Percentiles rank a stretch among this genome's conserved stretches.
Conservation (phyloP, 139 green algal species). For the Chlorella sp. region DNA sequence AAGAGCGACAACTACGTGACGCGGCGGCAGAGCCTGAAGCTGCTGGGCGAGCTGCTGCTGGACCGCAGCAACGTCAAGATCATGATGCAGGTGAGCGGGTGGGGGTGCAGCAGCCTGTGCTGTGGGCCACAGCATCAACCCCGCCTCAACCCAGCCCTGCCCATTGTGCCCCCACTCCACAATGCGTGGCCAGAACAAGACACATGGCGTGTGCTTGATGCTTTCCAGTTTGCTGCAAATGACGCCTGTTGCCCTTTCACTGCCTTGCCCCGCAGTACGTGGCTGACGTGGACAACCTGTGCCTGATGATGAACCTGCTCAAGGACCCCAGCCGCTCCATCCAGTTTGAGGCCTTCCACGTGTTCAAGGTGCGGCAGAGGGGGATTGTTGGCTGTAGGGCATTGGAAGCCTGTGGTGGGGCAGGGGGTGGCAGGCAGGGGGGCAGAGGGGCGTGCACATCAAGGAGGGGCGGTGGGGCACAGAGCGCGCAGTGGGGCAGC, state of each 20-base stretch:
- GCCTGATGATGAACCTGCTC: conserved; percentile 95
- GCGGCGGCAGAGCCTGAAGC: conserved; percentile 89
- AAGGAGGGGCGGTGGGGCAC: too few relatives aligned
- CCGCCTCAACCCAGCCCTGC: too few relatives aligned
- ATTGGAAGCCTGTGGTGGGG: not conserved
- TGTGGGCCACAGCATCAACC: too few relatives aligned
- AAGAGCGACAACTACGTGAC: conserved; percentile 93
- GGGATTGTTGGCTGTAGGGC: not conserved
- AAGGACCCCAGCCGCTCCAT: conserved; percentile 90
- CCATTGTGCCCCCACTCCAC: too few relatives aligned
- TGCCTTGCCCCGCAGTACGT: conserved; percentile 75
- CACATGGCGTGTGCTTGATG: too few relatives aligned
- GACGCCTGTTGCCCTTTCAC: too few relatives aligned
- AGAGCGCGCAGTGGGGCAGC: too few relatives aligned
- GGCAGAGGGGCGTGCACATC: too few relatives aligned
- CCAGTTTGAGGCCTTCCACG: conserved; percentile 98
- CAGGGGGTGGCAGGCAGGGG: too few relatives aligned
- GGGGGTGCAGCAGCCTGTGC: too few relatives aligned
- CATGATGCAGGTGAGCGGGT: conserved; percentile 77
- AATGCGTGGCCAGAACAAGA: too few relatives aligned
- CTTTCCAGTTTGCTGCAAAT: too few relatives aligned
- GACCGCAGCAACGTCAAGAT: conserved; percentile 86
- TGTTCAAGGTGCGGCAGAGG: conserved; percentile 90
- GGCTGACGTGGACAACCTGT: conserved; percentile 85
- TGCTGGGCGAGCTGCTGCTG: conserved; percentile 94